These are phyloP conservation scores for Calocybe gangraenosa DNA, from an alignment of 768 basidiomycete species.

Conservation along the genomic window DNA sequence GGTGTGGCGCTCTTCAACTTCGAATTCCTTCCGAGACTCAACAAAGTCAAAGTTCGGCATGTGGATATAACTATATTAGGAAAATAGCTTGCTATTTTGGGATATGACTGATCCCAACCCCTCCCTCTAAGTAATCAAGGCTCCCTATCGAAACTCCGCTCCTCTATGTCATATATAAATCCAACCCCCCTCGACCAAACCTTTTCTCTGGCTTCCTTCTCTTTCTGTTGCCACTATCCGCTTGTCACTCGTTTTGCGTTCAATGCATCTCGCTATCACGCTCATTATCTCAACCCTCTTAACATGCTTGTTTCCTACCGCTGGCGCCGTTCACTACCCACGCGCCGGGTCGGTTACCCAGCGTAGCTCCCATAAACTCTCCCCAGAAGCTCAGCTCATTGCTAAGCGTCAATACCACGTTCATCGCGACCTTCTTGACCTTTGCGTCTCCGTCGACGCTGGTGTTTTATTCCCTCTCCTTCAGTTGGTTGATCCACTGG, in stretches of 20 bases:
- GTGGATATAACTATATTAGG: too few species aligned
- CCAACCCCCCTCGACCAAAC: background rate
- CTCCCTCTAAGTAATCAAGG: too few species aligned
- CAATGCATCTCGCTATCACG: constrained; percentile 17
- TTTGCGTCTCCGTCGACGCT: constrained; percentile 16
- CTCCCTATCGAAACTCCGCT: constrained; percentile 17
- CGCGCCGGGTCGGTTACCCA: constrained; percentile 9
- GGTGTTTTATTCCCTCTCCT: constrained; percentile 11
- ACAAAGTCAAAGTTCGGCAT: too few species aligned
- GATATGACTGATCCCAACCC: background rate
- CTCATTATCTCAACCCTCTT: constrained; percentile 15
- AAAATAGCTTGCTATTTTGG: constrained; percentile 9
- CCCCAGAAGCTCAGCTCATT: constrained; percentile 10
- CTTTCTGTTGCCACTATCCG: constrained; percentile 5
- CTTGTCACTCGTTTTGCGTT: constrained; percentile 2
- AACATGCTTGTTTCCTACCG: constrained; percentile 11
- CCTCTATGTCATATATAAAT: constrained; percentile 14
- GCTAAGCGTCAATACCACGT: constrained; percentile 15
- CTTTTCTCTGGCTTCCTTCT: constrained; percentile 6
- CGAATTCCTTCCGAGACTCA: too few species aligned
- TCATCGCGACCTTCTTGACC: constrained; percentile 16
- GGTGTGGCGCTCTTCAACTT: constrained; percentile 3
- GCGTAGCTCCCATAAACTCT: constrained; percentile 6
- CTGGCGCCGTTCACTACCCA: constrained; percentile 7
- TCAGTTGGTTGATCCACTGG: constrained; percentile 13